Evolutionary conservation across 257 asterid species (phyloP).

Genomic region (Jasminum sambac): DNA sequence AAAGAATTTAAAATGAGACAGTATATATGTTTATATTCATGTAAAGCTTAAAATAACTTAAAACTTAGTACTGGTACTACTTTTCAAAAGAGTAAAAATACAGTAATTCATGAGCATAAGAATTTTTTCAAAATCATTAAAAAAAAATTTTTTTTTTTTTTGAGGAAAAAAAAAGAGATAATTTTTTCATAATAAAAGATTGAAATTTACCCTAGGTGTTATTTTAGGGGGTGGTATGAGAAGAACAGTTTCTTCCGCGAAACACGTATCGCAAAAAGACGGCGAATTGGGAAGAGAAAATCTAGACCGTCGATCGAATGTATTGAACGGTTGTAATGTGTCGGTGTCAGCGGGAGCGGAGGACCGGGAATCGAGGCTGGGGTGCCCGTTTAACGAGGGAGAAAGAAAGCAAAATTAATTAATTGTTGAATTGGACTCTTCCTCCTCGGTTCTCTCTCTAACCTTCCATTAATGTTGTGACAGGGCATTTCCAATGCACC

Average conservation of each 20-base stretch:
- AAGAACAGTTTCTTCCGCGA: slow-evolving; percentile 35
- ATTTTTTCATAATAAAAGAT: background rate
- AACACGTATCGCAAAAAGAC: slow-evolving; percentile 37
- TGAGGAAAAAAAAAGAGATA: background rate
- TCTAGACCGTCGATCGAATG: slow-evolving; percentile 1
- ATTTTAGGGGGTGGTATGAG: slow-evolving; percentile 35
- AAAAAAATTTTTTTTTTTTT: too few relatives aligned
- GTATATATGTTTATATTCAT: too few relatives aligned
- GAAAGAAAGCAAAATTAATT: background rate
- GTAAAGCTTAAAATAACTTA: too few relatives aligned
- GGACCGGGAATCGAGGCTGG: slow-evolving; percentile 36
- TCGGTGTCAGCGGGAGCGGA: slow-evolving; percentile 38
- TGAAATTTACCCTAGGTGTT: slow-evolving; percentile 25
- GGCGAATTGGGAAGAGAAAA: slow-evolving; percentile 35
- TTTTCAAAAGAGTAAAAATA: too few relatives aligned
- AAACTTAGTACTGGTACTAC: too few relatives aligned
- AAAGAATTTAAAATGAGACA: too few relatives aligned
- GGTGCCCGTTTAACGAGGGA: slow-evolving; percentile 35
- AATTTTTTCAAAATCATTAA: too few relatives aligned
- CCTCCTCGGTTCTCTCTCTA: slow-evolving; percentile 1
- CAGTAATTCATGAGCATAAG: too few relatives aligned
- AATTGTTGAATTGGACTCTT: slow-evolving; percentile 24
- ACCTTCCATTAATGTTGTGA: slow-evolving; percentile 20
- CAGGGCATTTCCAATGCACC: slow-evolving; percentile 26
- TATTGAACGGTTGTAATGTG: slow-evolving; percentile 26